Conservation (phyloP, 331 rosid species). For the Malus hybrid region DNA sequence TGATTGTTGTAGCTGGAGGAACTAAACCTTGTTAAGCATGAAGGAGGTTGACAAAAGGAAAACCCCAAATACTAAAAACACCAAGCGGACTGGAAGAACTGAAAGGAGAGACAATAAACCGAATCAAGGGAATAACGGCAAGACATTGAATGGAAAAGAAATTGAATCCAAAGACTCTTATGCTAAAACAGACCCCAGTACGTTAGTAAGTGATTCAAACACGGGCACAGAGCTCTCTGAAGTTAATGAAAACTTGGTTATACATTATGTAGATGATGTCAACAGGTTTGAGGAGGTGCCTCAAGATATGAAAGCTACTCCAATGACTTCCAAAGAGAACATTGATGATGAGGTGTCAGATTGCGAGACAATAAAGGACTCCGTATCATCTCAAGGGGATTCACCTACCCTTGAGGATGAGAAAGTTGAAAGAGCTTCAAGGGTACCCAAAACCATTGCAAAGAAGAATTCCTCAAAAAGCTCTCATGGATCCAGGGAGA, state of each 20-base stretch:
- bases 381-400: conserved; percentile 66
- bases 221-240: conserved; percentile 40
- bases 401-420: conserved; percentile 49
- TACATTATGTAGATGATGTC: conserved; percentile 60
- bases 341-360: conserved; percentile 62
- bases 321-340: conserved; percentile 30
- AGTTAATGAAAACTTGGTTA: conserved; percentile 46
- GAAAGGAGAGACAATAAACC: conserved; percentile 48
- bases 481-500: conserved; percentile 36
- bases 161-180: conserved; percentile 31
- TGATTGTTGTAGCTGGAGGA: conserved; percentile 29
- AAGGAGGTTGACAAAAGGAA: conserved; percentile 69
- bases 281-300: conserved; percentile 54
- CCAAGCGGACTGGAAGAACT: conserved; percentile 47
- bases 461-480: conserved; percentile 33
- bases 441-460: conserved; percentile 30
- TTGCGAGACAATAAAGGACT: conserved; percentile 58
- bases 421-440: conserved; percentile 45
- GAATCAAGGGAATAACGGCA: conserved; percentile 42
- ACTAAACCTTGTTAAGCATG: conserved; percentile 37
- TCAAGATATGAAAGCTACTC: conserved; percentile 36
- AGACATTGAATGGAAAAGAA: conserved; percentile 47
- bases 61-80: conserved; percentile 41
- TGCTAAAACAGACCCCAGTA: conserved; percentile 27
- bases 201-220: conserved; percentile 44